Evolutionary conservation across 2,329 filamentous ascomycete genomes (phyloP).

Genomic region (Paradendryphiella salina): DNA sequence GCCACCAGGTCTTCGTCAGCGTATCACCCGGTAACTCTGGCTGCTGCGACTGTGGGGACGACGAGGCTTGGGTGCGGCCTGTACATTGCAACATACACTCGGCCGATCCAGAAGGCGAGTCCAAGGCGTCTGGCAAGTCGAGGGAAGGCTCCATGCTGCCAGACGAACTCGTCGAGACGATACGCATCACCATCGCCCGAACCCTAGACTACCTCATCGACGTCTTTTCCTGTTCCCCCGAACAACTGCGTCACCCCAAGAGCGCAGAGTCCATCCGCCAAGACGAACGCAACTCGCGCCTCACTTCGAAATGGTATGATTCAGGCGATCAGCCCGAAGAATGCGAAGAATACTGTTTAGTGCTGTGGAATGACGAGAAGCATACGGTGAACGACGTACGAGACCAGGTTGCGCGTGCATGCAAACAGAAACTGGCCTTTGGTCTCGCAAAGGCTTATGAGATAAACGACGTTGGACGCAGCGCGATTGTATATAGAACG

Average conservation of each 20-base stretch:
- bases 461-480: constrained; percentile 85
- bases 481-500: constrained; percentile 74
- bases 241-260: constrained; percentile 87
- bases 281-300: constrained; percentile 78
- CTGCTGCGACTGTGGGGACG: constrained; percentile 96
- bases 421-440: constrained; percentile 69
- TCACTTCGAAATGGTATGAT: constrained; percentile 73
- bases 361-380: constrained; percentile 99
- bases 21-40: constrained; percentile 90
- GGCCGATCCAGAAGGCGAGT: constrained; percentile 46
- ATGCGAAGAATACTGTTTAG: constrained; percentile 75
- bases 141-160: constrained; percentile 63
- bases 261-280: constrained; percentile 76
- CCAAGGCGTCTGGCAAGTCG: constrained; percentile 60
- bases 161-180: constrained; percentile 72
- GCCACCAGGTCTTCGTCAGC: constrained; percentile 86
- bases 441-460: constrained; percentile 79
- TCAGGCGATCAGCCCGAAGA: constrained; percentile 62
- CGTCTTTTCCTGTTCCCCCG: constrained; percentile 95
- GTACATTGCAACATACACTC: constrained; percentile 95
- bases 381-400: constrained; percentile 91
- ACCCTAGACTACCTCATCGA: constrained; percentile 95
- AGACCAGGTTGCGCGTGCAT: constrained; percentile 88
- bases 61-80: constrained; percentile 88
- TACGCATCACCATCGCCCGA: constrained; percentile 82